Conservation (phyloP, 2,329 filamentous ascomycete genomes). For the Aspergillus fructus region DNA sequence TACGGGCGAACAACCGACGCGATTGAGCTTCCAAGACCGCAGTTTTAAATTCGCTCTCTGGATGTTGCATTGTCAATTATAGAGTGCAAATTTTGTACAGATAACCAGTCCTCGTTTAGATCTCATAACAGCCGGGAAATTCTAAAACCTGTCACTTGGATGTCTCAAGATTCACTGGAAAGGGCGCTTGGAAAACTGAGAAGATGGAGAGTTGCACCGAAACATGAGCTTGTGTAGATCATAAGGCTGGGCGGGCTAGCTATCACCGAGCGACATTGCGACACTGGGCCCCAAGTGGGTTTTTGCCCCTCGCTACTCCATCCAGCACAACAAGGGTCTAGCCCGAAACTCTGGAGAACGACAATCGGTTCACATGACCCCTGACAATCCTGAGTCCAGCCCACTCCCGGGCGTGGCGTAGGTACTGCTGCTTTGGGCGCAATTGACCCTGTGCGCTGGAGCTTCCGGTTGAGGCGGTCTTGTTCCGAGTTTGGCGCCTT, state of each 20-base stretch:
- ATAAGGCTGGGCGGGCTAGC: not conserved
- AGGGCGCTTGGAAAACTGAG: not conserved
- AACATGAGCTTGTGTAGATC: not conserved
- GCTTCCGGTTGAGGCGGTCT: not conserved
- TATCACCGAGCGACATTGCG: slow-evolving; percentile 2
- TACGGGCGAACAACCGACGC: slow-evolving; percentile 71
- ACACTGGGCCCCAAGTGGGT: slow-evolving; percentile 11
- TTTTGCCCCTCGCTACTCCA: slow-evolving; percentile 6
- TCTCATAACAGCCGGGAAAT: not conserved
- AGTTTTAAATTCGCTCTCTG: slow-evolving; percentile 17
- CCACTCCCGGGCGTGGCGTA: not conserved
- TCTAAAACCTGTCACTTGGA: not conserved
- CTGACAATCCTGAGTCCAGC: slow-evolving; percentile 3
- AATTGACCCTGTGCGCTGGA: not conserved
- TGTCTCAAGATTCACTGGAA: not conserved
- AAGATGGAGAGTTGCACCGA: not conserved
- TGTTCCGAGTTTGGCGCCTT: not conserved
- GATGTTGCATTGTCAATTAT: not conserved
- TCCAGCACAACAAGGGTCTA: slow-evolving; percentile 2
- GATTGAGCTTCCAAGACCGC: slow-evolving; percentile 62
- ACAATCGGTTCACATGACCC: slow-evolving; percentile 3
- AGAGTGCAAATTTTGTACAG: not conserved
- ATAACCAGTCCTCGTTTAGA: not conserved
- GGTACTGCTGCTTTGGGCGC: not conserved
- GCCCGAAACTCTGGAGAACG: slow-evolving; percentile 5